A percentile compares a stretch with the other conserved stretches of the same genome.
These are phyloP conservation scores for Adansonia rubrostipa DNA, from an alignment of 441 rosid species.

Conservation along the genomic window DNA sequence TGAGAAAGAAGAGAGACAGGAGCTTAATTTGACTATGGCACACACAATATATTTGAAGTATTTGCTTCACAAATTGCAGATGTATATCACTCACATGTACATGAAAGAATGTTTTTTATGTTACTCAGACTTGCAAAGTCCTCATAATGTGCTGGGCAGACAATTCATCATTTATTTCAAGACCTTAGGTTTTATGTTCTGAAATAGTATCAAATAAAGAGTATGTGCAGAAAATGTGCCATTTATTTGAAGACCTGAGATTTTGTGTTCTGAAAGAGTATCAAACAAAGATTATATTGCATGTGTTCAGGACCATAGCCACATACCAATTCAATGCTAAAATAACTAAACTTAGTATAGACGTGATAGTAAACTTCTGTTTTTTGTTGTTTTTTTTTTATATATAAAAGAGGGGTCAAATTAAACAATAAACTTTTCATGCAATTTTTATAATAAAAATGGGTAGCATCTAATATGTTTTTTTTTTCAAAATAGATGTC, in stretches of 20 bases:
- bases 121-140: conserved; percentile 9
- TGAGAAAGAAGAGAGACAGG: not conserved
- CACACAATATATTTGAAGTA: not conserved
- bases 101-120: conserved; percentile 18
- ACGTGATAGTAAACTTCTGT: not conserved
- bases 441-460: too few species aligned
- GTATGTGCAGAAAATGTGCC: not conserved
- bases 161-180: conserved; percentile 18
- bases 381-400: too few species aligned
- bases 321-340: not conserved
- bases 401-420: too few species aligned
- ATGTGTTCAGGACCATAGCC: not conserved
- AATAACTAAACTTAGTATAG: not conserved
- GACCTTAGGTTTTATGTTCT: conserved; percentile 2
- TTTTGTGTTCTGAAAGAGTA: not conserved
- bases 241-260: not conserved
- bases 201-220: not conserved
- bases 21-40: not conserved
- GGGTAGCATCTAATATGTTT: too few species aligned
- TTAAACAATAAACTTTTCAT: too few species aligned
- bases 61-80: not conserved
- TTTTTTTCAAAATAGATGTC: too few species aligned
- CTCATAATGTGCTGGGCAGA: not conserved
- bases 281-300: conserved; percentile 4
- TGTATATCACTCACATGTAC: not conserved